Conservation (phyloP, 495 filamentous ascomycete species). For the Xylaria longipes region DNA sequence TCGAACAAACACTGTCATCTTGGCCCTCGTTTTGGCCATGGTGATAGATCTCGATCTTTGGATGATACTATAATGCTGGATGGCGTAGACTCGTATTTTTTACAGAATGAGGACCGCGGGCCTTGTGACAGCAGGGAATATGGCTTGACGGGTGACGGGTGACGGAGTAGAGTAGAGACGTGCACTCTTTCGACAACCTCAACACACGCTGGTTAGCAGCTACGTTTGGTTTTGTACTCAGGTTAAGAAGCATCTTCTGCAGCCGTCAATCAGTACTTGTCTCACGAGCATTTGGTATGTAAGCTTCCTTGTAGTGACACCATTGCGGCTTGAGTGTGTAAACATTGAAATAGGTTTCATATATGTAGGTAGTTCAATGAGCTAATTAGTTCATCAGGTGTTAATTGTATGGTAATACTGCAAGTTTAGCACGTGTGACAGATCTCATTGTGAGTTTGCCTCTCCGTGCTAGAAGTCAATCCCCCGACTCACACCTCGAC, state of each 20-base stretch:
- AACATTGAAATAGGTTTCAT: background rate
- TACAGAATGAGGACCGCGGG: background rate
- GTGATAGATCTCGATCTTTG: background rate
- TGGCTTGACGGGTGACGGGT: too few relatives aligned
- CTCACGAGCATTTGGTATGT: background rate
- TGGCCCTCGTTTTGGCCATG: background rate
- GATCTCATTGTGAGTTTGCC: too few relatives aligned
- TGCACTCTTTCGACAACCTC: too few relatives aligned
- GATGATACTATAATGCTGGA: background rate
- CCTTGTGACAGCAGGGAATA: too few relatives aligned
- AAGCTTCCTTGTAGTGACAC: background rate
- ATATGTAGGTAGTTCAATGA: background rate
- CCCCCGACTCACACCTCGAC: too few relatives aligned
- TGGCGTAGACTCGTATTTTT: background rate
- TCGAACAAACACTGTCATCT: background rate
- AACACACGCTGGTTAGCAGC: too few relatives aligned
- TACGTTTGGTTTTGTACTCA: too few relatives aligned
- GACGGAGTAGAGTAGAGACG: too few relatives aligned
- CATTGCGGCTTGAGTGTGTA: background rate
- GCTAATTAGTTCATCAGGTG: too few relatives aligned
- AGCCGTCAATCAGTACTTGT: background rate
- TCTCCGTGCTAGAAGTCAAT: too few relatives aligned
- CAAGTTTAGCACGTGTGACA: too few relatives aligned
- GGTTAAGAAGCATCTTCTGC: background rate
- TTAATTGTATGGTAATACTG: too few relatives aligned